These are phyloP conservation scores for Kazachstania sp. DNA, from an alignment of 1,139 yeast genomes.

Conservation along the genomic window DNA sequence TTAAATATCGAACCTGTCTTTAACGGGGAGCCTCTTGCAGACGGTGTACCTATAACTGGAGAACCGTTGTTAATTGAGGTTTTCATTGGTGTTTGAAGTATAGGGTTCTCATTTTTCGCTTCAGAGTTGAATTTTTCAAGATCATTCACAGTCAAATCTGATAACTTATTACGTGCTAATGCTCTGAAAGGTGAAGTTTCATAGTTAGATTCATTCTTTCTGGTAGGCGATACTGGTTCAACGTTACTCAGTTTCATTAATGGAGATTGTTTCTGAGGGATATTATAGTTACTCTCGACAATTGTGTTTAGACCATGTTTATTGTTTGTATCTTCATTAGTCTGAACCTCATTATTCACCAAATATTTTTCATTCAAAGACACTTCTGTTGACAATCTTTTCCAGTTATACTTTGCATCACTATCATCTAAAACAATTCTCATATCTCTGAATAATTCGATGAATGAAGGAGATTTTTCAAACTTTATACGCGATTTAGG, in stretches of 20 bases:
- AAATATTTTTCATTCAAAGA: slow-evolving; percentile 13
- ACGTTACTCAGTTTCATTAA: background rate
- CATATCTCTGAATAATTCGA: slow-evolving; percentile 27
- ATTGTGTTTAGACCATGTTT: background rate
- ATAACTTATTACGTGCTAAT: background rate
- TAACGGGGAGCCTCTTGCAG: background rate
- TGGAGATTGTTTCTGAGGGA: background rate
- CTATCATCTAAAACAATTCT: slow-evolving; percentile 24
- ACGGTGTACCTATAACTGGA: too few relatives aligned
- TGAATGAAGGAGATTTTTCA: slow-evolving; percentile 24
- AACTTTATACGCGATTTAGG: slow-evolving; percentile 6
- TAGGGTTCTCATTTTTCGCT: background rate
- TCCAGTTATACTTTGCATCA: slow-evolving; percentile 29
- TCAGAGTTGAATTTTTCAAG: background rate
- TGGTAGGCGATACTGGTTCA: background rate
- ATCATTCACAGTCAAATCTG: background rate
- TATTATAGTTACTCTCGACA: background rate
- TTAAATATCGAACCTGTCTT: slow-evolving; percentile 1
- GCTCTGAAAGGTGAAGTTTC: slow-evolving; percentile 3
- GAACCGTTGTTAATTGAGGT: background rate
- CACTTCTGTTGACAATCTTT: slow-evolving; percentile 20
- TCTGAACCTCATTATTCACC: slow-evolving; percentile 2
- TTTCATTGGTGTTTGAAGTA: background rate
- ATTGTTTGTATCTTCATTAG: background rate
- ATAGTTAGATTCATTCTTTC: background rate